These are phyloP conservation scores for Cryptococcus jaspeensis DNA, from an alignment of 1,284 basidiomycete species.

Conservation along the genomic window DNA sequence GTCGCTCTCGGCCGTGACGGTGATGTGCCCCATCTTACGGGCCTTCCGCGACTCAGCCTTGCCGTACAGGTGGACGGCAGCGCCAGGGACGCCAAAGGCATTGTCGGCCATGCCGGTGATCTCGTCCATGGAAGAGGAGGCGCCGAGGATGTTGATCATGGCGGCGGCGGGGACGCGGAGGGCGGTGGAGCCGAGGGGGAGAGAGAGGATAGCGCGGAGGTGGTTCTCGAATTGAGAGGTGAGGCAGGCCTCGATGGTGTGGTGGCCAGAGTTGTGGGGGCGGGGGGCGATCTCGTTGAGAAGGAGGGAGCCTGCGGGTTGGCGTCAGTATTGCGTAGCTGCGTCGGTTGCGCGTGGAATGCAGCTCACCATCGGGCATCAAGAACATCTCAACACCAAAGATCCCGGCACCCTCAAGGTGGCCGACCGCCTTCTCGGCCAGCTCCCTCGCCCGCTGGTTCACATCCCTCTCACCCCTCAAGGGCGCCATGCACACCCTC, in stretches of 20 bases:
- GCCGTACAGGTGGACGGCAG: conserved; percentile 86
- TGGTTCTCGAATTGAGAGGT: conserved; percentile 99
- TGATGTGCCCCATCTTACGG: conserved; percentile 98
- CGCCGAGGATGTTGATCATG: conserved; percentile 94
- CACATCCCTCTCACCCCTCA: conserved; percentile 61
- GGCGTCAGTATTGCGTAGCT: neutral
- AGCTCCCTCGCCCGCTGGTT: conserved; percentile 65
- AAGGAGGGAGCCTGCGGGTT: conserved; percentile 64
- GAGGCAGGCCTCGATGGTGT: conserved; percentile 97
- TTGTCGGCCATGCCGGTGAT: conserved; percentile 58
- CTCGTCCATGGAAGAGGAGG: conserved; percentile 63
- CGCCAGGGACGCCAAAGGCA: conserved; percentile 70
- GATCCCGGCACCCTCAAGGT: conserved; percentile 85
- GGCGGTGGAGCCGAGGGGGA: conserved; percentile 84
- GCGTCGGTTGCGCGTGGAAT: too few relatives aligned
- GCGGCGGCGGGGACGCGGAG: conserved; percentile 83
- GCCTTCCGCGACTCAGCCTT: conserved; percentile 86
- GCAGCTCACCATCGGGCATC: conserved; percentile 69
- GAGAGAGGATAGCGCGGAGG: conserved; percentile 87
- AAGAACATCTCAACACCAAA: conserved; percentile 99
- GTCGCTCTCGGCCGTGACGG: conserved; percentile 79
- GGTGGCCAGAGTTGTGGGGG: conserved; percentile 98
- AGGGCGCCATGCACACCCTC: conserved; percentile 81
- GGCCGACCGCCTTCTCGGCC: conserved; percentile 79
- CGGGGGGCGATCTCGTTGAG: conserved; percentile 99